Conservation (phyloP, 1,139 yeast genomes). For the Sugiyamaella pinicola region DNA sequence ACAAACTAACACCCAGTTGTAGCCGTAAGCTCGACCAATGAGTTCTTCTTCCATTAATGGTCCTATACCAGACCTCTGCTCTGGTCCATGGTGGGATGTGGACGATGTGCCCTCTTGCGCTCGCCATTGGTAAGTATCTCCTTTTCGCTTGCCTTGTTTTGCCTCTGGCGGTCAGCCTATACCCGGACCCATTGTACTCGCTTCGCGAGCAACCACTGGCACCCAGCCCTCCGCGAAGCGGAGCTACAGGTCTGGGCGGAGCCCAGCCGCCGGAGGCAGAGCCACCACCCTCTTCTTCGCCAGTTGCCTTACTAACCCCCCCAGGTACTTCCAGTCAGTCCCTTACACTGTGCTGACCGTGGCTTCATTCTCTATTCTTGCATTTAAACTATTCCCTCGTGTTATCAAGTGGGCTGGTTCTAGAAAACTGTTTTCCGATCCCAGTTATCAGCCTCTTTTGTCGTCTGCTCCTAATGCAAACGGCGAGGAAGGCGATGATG, state of each 20-base stretch:
- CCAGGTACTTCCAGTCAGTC: constrained; percentile 35
- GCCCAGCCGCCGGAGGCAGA: too few relatives aligned
- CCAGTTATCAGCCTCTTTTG: constrained; percentile 33
- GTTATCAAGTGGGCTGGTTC: constrained; percentile 16
- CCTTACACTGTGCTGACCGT: constrained; percentile 29
- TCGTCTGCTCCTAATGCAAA: constrained; percentile 25
- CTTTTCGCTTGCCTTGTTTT: too few relatives aligned
- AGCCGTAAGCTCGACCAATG: neutral
- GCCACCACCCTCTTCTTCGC: neutral
- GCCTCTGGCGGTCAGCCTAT: too few relatives aligned
- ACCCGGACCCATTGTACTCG: too few relatives aligned
- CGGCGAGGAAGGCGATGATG: constrained; percentile 20
- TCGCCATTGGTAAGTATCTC: constrained; percentile 34
- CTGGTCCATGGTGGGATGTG: constrained; percentile 35
- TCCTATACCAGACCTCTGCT: constrained; percentile 21
- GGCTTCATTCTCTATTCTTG: constrained; percentile 27
- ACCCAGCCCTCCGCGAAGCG: too few relatives aligned
- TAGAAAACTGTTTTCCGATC: constrained; percentile 24
- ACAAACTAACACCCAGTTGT: neutral
- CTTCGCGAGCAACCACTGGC: too few relatives aligned
- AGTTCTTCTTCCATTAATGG: constrained; percentile 6
- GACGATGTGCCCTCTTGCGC: constrained; percentile 38
- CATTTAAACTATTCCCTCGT: constrained; percentile 29
- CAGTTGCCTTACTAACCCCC: neutral
- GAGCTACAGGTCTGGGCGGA: too few relatives aligned